Base-by-base conservation (phyloP, 2,329 filamentous ascomycete genomes). In the Pseudocercospora ulei region DNA sequence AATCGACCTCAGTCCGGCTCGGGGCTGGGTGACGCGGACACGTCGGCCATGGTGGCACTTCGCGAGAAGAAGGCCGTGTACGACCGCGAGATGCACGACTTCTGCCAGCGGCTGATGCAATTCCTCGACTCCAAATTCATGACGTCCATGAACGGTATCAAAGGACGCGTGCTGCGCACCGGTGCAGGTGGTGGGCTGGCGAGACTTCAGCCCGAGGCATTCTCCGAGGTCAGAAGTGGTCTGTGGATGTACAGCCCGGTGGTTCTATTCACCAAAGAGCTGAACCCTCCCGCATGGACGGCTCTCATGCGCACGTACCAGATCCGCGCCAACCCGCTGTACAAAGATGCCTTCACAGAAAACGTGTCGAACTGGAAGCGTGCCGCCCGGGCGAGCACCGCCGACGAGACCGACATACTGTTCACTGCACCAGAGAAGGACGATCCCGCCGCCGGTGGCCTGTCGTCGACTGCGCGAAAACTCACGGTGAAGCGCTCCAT, bases 51-150 rank as follows among this genome's bases (percentile, higher is more conserved):
- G 88, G 78, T 83, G 38, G 87, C 93, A 25, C 76, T 98, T 16
- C 83, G 86, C 52, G 86, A 96, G 61, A 95, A 94, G 72, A 90
- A 86, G 60, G 82, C 92, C 47, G 80, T 84, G 57, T 98, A 95
- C 56, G 69, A 79, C 40, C 70, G 76, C 8, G 83, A 93, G 58
- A 85, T 80, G 50, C 66, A 71, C 13, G 65, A 74, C 37, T 95
- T 96, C 58, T 72, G 94, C 54, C 75, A 78, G 45, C 75, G 87
- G 30, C 68, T 95, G 8, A 78, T 82, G 47, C 78, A 83, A 36
- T 88, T 87, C 58, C 81, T 96, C 73, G 75, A 78, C 12, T 71
- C 78, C 30, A 82, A 83, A 42, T 94, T 94, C 53, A 80, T 81
- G 31, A 72, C 77, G 43, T 78, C 83, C 4, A 76, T 84, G 51